phyloP scores from a whole-genome alignment of 2,329 filamentous ascomycete genomes.

The Fusarium goolgardi region DNA sequence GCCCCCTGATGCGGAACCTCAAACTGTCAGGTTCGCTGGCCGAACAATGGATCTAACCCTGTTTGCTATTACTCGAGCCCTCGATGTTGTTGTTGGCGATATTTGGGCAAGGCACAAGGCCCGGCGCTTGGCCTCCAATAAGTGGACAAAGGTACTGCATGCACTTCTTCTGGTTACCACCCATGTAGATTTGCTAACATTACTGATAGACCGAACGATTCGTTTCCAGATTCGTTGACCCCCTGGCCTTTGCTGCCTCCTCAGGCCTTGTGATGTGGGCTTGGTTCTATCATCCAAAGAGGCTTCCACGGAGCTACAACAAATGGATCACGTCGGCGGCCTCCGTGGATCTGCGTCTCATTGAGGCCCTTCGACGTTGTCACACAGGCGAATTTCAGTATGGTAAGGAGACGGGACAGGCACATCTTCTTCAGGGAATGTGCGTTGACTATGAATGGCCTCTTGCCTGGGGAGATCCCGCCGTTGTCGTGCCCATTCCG shows the following conservation, averaged over 20 bases:
- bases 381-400: constrained; percentile 74
- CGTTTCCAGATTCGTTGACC: constrained; percentile 64
- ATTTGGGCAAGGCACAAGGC: constrained; percentile 67
- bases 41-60: constrained; percentile 84
- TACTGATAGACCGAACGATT: constrained; percentile 49
- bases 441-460: constrained; percentile 78
- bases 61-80: constrained; percentile 78
- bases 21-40: constrained; percentile 63
- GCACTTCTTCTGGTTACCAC: background rate
- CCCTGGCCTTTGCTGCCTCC: constrained; percentile 76
- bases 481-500: constrained; percentile 75
- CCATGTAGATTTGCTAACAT: constrained; percentile 26
- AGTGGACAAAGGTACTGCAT: constrained; percentile 59
- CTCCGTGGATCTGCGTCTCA: constrained; percentile 77
- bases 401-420: constrained; percentile 77
- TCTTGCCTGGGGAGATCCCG: constrained; percentile 77
- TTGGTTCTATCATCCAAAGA: constrained; percentile 81
- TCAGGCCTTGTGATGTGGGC: constrained; percentile 87
- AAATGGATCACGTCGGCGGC: constrained; percentile 86
- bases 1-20: constrained; percentile 43
- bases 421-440: constrained; percentile 75
- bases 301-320: constrained; percentile 78
- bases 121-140: constrained; percentile 57
- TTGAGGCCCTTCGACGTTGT: constrained; percentile 77
- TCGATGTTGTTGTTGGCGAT: constrained; percentile 76